Percentiles rank a stretch among this genome's conserved stretches.
Evolutionary conservation across 2,329 filamentous ascomycete species (phyloP).

Genomic region (Colletotrichum phormii): DNA sequence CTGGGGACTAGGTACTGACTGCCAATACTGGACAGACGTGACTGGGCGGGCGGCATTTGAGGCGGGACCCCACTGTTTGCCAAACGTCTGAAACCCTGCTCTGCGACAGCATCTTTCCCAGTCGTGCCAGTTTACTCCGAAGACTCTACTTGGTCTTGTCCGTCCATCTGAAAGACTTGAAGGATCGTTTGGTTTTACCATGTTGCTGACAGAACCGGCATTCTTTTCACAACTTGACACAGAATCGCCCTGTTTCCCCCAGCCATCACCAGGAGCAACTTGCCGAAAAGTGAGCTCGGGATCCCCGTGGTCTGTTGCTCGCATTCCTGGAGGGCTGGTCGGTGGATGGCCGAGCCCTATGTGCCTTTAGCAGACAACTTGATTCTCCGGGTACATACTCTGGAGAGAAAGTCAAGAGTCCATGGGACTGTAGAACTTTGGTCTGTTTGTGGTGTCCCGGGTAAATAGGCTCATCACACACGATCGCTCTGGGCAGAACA

Average conservation of each 20-base stretch:
- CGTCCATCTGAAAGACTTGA: neutral
- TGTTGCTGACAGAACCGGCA: neutral
- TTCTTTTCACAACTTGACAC: neutral
- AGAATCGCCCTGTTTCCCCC: neutral
- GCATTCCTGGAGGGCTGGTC: neutral
- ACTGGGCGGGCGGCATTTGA: neutral
- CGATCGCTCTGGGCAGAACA: neutral
- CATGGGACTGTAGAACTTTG: neutral
- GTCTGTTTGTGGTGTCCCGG: neutral
- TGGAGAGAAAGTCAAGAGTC: neutral
- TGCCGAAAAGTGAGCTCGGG: neutral
- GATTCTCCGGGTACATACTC: neutral
- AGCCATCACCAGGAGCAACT: neutral
- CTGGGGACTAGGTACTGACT: no score
- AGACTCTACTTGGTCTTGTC: neutral
- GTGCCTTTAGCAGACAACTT: neutral
- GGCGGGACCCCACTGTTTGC: conserved; percentile 28
- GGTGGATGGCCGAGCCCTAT: neutral
- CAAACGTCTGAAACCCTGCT: conserved; percentile 30
- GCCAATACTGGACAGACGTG: neutral
- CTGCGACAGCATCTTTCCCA: conserved; percentile 20
- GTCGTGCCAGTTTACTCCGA: neutral
- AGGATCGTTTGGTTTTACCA: neutral
- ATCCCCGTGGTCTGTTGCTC: neutral
- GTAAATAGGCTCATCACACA: neutral